Percentiles rank a stretch among this genome's conserved stretches.
Conservation (phyloP, 768 basidiomycete species). For the Gloeostereum incarnatum region DNA sequence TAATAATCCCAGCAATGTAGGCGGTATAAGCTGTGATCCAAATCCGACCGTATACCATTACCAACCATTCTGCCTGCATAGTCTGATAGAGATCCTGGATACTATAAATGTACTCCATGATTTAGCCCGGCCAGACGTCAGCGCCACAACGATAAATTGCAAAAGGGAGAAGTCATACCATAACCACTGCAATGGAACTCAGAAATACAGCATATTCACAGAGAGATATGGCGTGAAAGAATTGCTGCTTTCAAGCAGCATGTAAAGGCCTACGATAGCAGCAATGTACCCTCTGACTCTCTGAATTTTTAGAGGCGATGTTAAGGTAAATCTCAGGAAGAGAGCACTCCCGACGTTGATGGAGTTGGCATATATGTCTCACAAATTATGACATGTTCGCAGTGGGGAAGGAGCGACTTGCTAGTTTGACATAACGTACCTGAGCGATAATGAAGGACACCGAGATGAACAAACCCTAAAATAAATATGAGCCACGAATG, state of each 20-base stretch:
- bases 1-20: conserved; percentile 66
- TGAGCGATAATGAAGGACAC: conserved; percentile 76
- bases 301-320: conserved; percentile 63
- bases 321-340: conserved; percentile 58
- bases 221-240: conserved; percentile 76
- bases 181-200: conserved; percentile 74
- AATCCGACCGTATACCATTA: conserved; percentile 65
- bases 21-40: conserved; percentile 47
- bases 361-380: conserved; percentile 73
- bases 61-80: conserved; percentile 47
- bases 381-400: conserved; percentile 6
- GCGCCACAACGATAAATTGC: neutral
- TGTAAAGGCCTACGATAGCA: conserved; percentile 67
- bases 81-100: conserved; percentile 62
- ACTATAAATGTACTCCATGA: conserved; percentile 62
- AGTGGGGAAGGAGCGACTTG: conserved; percentile 4
- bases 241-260: conserved; percentile 65
- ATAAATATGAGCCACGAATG: neutral
- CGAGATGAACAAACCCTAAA: conserved; percentile 68
- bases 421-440: conserved; percentile 17
- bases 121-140: conserved; percentile 36
- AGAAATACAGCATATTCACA: conserved; percentile 75
- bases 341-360: conserved; percentile 78
- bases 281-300: conserved; percentile 79
- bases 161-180: conserved; percentile 32